Conservation (phyloP, 2,329 filamentous ascomycete genomes). For the Ceratocystis colombiana region DNA sequence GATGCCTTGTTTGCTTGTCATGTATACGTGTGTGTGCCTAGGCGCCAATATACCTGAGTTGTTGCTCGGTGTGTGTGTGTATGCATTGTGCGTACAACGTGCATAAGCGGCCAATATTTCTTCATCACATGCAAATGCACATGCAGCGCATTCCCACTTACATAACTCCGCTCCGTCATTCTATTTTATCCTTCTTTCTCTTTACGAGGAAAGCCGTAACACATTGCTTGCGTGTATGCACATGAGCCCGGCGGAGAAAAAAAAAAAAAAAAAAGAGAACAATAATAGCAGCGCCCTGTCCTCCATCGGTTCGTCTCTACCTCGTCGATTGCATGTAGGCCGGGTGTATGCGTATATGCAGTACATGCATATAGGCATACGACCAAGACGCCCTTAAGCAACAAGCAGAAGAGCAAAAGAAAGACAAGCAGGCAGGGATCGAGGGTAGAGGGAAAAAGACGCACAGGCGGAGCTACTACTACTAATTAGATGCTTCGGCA, state of each 20-base stretch:
- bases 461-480: conserved; percentile 11
- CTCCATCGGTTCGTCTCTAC: no score
- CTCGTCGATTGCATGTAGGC: no score
- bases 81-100: not conserved
- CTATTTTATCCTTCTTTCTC: no score
- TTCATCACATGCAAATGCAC: conserved; percentile 2
- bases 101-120: not conserved
- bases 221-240: not conserved
- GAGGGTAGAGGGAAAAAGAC: not conserved
- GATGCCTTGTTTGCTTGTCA: no score
- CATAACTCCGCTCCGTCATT: not conserved
- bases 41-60: not conserved
- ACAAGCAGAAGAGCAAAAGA: no score
- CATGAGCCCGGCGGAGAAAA: not conserved
- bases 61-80: not conserved
- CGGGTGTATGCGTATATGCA: no score
- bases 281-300: no score
- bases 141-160: not conserved
- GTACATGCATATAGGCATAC: no score
- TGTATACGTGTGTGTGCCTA: no score
- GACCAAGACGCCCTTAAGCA: no score
- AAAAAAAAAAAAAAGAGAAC: not conserved
- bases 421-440: no score
- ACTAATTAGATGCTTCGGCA: conserved; percentile 8
- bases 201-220: not conserved